Conservation (phyloP, 345 rosid species). For the Pseudoturritis turrita region DNA sequence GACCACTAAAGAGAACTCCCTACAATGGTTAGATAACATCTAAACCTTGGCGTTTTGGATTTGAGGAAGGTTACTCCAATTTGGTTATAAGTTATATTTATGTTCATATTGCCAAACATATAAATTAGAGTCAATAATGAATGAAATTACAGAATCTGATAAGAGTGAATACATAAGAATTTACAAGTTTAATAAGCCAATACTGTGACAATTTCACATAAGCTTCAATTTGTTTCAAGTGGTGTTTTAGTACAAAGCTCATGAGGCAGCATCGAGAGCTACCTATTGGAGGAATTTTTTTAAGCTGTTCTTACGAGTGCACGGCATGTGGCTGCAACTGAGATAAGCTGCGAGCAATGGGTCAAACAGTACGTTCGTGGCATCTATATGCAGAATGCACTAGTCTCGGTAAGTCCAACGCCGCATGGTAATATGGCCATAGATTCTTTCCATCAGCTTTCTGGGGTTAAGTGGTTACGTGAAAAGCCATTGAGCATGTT, state of each 20-base stretch:
- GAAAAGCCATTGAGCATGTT: conserved; percentile 70
- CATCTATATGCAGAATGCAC: conserved; percentile 67
- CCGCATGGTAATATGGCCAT: conserved; percentile 61
- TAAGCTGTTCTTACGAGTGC: conserved; percentile 82
- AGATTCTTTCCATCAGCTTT: conserved; percentile 76
- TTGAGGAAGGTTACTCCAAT: no score
- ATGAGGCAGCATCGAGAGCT: no score
- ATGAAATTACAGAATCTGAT: not conserved
- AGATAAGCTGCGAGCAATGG: conserved; percentile 78
- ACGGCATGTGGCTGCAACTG: conserved; percentile 86
- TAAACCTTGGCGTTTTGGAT: no score
- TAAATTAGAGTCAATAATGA: not conserved
- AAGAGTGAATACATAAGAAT: conserved; percentile 17
- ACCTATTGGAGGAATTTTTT: no score
- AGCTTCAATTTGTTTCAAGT: not conserved
- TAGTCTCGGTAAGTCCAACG: conserved; percentile 73
- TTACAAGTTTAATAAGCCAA: conserved; percentile 11
- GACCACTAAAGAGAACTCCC: no score
- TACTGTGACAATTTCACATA: not conserved
- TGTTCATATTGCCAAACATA: not conserved
- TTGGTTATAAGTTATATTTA: no score
- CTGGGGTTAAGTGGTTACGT: conserved; percentile 70
- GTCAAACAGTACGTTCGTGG: conserved; percentile 55
- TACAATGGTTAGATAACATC: no score
- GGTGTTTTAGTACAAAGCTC: no score